Evolutionary conservation across 805 yeast genomes (phyloP).

Genomic region (Teunomyces tritomae): DNA sequence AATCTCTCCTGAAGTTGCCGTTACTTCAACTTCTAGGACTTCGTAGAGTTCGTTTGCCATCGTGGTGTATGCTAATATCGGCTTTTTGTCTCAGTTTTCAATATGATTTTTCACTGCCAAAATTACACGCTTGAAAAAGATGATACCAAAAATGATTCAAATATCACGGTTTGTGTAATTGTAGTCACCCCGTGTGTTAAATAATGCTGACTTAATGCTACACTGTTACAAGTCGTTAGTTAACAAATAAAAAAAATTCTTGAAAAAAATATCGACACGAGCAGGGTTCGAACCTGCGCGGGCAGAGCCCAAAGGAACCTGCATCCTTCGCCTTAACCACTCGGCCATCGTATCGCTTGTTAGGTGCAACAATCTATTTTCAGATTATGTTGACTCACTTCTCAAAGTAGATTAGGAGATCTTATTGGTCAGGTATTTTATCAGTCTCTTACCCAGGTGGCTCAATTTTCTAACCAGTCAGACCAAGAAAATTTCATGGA

Average conservation of each 20-base stretch:
- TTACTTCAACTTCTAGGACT: constrained; percentile 62
- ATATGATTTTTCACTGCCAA: neutral
- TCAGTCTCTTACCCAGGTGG: too few species aligned
- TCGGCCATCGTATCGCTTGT: constrained; percentile 57
- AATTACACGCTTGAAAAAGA: neutral
- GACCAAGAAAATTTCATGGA: too few species aligned
- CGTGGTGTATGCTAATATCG: neutral
- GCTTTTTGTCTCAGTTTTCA: constrained; percentile 2
- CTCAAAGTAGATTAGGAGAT: too few species aligned
- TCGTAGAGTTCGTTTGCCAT: constrained; percentile 45
- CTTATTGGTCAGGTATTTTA: too few species aligned
- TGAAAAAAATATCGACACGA: constrained; percentile 54
- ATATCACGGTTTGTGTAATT: too few species aligned
- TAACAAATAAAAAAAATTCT: neutral
- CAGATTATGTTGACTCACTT: neutral
- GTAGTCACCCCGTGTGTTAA: too few species aligned
- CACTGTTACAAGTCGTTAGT: neutral
- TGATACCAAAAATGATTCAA: neutral
- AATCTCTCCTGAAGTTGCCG: constrained; percentile 71
- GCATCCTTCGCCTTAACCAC: constrained; percentile 78
- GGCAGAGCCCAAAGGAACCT: constrained; percentile 73
- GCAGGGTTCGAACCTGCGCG: constrained; percentile 83
- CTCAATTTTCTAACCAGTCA: too few species aligned
- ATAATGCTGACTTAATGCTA: neutral
- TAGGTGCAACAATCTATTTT: neutral